Evolutionary conservation across 805 yeast genomes (phyloP).

Genomic region (Starmerella floris): DNA sequence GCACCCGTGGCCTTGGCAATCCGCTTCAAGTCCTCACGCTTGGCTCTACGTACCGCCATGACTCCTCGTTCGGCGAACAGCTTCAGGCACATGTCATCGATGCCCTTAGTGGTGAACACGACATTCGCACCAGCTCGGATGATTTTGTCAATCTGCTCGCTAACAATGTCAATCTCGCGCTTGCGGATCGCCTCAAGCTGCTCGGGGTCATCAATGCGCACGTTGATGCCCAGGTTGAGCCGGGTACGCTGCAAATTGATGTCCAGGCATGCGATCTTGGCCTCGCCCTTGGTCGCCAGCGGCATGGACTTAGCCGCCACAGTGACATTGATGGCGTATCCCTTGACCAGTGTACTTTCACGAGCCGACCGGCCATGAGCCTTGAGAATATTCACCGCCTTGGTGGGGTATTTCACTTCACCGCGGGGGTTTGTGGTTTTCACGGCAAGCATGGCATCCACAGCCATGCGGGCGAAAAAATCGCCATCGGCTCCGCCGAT

Average conservation of each 20-base stretch:
- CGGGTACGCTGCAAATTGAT: conserved; percentile 88
- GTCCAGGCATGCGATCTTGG: conserved; percentile 79
- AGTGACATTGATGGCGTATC: conserved; percentile 93
- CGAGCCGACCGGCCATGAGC: conserved; percentile 90
- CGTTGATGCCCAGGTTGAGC: conserved; percentile 97
- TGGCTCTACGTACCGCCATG: conserved; percentile 94
- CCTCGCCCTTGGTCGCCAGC: conserved; percentile 43
- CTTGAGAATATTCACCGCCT: conserved; percentile 88
- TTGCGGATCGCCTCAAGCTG: conserved; percentile 85
- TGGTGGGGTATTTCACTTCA: conserved; percentile 67
- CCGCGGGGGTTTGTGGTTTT: conserved; percentile 81
- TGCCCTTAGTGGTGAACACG: conserved; percentile 84
- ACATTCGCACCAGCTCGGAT: conserved; percentile 85
- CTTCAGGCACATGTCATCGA: conserved; percentile 82
- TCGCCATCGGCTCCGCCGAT: conserved; percentile 80
- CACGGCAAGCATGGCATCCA: conserved; percentile 89
- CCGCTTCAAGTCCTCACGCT: conserved; percentile 89
- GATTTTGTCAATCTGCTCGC: conserved; percentile 71
- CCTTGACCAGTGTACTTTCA: conserved; percentile 78
- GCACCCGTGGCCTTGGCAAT: conserved; percentile 98
- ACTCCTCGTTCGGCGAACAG: conserved; percentile 83
- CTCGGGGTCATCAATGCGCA: conserved; percentile 93
- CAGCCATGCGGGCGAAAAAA: conserved; percentile 80
- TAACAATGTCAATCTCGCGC: conserved; percentile 72
- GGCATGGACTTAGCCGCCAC: conserved; percentile 96